Percentiles rank a stretch among this genome's conserved stretches.
Evolutionary conservation across 441 rosid genomes (phyloP).

Genomic region (Populus trichocarpa): DNA sequence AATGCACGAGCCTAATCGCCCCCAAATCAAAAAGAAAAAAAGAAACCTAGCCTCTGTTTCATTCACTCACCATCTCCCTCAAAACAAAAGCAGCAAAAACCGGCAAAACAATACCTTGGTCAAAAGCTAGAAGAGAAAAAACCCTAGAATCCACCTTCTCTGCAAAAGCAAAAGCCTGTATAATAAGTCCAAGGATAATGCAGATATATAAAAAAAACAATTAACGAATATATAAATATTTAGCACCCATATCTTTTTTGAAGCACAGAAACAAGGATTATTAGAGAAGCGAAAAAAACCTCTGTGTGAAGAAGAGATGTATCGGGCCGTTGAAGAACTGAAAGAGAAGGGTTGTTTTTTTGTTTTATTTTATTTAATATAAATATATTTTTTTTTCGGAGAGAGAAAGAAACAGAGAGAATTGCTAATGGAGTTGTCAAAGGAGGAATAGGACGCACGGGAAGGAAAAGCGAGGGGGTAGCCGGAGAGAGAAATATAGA

Average conservation of each 20-base stretch:
- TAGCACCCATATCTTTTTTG: background rate
- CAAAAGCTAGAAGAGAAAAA: constrained; percentile 13
- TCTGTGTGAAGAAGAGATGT: background rate
- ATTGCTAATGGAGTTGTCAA: constrained; percentile 1
- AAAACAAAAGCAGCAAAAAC: constrained; percentile 10
- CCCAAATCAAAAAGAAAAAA: constrained; percentile 17
- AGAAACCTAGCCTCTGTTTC: constrained; percentile 19
- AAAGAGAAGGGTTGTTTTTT: background rate
- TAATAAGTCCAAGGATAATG: constrained; percentile 43
- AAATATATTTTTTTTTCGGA: background rate
- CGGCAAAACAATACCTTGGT: constrained; percentile 15
- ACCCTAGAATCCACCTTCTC: constrained; percentile 34
- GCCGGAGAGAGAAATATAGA: background rate
- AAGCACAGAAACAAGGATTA: background rate
- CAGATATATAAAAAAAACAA: constrained; percentile 8
- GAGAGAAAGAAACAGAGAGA: background rate
- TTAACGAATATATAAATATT: constrained; percentile 6
- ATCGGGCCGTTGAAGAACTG: background rate
- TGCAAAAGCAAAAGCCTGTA: constrained; percentile 33
- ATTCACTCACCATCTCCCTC: constrained; percentile 8
- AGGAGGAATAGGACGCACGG: background rate
- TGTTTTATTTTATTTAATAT: background rate
- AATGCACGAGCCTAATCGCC: constrained; percentile 34
- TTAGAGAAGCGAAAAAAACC: background rate
- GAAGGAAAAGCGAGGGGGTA: background rate